A percentile compares a stretch with the other conserved stretches of the same genome.
Evolutionary conservation across 805 yeast genomes (phyloP).

Genomic region (Lachancea meyersii): DNA sequence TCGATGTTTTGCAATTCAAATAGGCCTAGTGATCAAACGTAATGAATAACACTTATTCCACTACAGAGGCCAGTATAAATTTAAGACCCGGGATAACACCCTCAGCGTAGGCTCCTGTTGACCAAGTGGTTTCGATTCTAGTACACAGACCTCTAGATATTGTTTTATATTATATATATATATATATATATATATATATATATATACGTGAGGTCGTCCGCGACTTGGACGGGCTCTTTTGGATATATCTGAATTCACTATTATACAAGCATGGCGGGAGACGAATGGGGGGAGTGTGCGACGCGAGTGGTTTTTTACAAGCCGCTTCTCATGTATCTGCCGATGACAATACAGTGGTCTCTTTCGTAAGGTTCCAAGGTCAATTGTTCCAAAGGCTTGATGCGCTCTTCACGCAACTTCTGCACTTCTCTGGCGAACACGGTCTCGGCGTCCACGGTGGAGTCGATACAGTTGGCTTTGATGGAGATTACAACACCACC

Average conservation of each 20-base stretch:
- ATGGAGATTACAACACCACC: conserved; percentile 98
- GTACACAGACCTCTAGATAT: conserved; percentile 8
- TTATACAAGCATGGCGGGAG: conserved; percentile 11
- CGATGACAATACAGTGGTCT: conserved; percentile 98
- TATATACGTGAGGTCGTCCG: not conserved
- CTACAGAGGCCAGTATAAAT: too few relatives aligned
- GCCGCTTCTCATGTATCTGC: conserved; percentile 92
- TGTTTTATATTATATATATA: not conserved
- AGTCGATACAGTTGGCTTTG: conserved; percentile 99
- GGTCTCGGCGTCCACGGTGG: conserved; percentile 98
- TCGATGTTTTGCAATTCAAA: not conserved
- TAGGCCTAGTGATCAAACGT: not conserved
- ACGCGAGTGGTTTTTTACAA: conserved; percentile 25
- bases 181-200: not conserved
- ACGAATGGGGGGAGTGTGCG: not conserved
- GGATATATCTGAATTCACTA: conserved; percentile 6
- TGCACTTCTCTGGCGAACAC: conserved; percentile 99
- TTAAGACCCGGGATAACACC: too few relatives aligned
- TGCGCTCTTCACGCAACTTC: conserved; percentile 96
- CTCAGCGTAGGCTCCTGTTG: too few relatives aligned
- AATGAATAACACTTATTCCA: too few relatives aligned
- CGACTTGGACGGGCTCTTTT: not conserved
- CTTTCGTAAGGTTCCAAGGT: conserved; percentile 99
- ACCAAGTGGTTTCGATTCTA: too few relatives aligned
- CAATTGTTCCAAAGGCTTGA: conserved; percentile 97